Evolutionary conservation across 257 asterid species (phyloP), one percentile per base, ranked within the genome.

Genomic region (Petunia axillaris): DNA sequence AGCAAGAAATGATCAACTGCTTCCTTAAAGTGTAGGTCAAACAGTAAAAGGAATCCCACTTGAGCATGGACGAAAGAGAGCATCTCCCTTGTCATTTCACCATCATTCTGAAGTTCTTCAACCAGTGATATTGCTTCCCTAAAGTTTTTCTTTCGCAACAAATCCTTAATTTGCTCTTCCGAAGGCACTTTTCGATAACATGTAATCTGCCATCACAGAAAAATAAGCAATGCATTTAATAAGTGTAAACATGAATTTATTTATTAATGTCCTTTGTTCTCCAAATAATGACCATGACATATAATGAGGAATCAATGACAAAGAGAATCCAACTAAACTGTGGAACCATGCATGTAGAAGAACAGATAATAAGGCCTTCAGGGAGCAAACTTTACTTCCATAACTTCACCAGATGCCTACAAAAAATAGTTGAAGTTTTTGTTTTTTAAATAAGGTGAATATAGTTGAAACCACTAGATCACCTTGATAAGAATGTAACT

Each of bases 1-100:
- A 88, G 94, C 91, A 96, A 85, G 91, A 96, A 92, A 83, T 96
- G 98, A 86, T 92, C 91, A 46, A 96, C 91, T 81, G 99, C 99
- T 84, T 96, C 94, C 89, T 90, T 91, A 93, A 96, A 94, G 78
- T 81, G 97, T 89, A 96, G 83, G 87, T 88, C 97, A 89, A 96
- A 96, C 81, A 96, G 93, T 94, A 96, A 85, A 75, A 94, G 95
- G 85, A 91, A 93, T 82, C 99, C 99, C 71, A 96, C 88, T 90
- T 96, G 99, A 50, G 99, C 99, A 85, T 92, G 97, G 82, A 96
- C 88, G 75, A 88, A 88, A 6, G 97, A 93, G 76, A 91, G 83
- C 84, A 87, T 90, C 80, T 96, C 98, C 86, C 87, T 89, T 75
- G 97, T 87, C 85, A 95, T 85, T 87, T 93, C 99, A 83, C 95